phyloP scores from a whole-genome alignment of 2,329 filamentous ascomycete genomes.

The Botryosphaeria agaves region DNA sequence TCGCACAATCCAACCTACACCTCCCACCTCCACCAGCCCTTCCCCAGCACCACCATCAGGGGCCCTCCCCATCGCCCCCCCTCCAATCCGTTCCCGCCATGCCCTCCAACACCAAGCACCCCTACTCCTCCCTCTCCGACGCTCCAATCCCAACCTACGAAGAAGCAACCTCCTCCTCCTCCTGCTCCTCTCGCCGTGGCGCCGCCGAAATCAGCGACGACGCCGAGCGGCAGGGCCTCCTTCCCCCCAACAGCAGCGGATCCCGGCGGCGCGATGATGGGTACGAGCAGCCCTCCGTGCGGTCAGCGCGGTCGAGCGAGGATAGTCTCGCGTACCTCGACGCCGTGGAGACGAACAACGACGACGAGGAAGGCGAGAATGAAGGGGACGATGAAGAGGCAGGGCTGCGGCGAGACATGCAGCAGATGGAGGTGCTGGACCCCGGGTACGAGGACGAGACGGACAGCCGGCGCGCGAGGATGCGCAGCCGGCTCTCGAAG shows the following conservation, averaged over 20 bases:
- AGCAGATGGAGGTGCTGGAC: slow-evolving; percentile 78
- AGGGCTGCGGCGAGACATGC: slow-evolving; percentile 62
- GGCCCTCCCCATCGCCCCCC: too few species aligned
- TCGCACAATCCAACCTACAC: too few species aligned
- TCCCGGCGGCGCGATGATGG: slow-evolving; percentile 25
- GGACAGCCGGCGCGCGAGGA: slow-evolving; percentile 8
- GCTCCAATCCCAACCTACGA: slow-evolving; percentile 71
- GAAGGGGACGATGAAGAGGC: slow-evolving; percentile 31
- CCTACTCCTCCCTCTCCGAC: slow-evolving; percentile 12
- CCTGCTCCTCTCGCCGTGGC: slow-evolving; percentile 25
- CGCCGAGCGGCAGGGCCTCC: slow-evolving; percentile 60
- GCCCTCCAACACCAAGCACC: too few species aligned
- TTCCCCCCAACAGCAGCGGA: slow-evolving; percentile 27
- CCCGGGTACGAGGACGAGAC: slow-evolving; percentile 12
- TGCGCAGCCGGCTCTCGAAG: slow-evolving; percentile 36
- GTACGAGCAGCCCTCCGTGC: slow-evolving; percentile 69
- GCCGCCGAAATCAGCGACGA: slow-evolving; percentile 48
- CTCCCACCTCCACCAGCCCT: too few species aligned
- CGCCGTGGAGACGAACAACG: slow-evolving; percentile 35
- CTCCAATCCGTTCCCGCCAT: too few species aligned
- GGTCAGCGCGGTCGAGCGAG: slow-evolving; percentile 52
- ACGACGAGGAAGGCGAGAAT: slow-evolving; percentile 23
- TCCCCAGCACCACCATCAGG: too few species aligned
- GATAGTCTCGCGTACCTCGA: slow-evolving; percentile 33
- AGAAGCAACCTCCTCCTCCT: slow-evolving; percentile 50